A percentile compares a stretch with the other conserved stretches of the same genome.
Conservation (phyloP, 2,329 filamentous ascomycete species). For the Sphaerulina musiva region DNA sequence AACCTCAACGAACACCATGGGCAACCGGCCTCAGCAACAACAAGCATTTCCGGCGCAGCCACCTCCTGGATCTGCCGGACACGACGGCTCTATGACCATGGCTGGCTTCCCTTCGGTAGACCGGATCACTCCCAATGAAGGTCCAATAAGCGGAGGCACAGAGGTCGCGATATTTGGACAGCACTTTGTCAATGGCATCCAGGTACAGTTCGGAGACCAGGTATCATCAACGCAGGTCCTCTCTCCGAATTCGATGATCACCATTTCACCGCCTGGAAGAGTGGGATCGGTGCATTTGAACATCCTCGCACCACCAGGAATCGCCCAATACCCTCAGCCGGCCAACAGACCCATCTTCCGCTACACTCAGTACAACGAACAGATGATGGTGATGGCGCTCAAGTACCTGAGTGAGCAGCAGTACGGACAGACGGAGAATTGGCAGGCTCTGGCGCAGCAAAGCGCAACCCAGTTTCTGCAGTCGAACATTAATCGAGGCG, state of each 20-base stretch:
- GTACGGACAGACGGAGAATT: constrained; percentile 29
- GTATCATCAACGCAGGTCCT: constrained; percentile 67
- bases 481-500: constrained; percentile 13
- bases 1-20: constrained; percentile 26
- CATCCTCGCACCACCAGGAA: constrained; percentile 41
- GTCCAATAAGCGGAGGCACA: constrained; percentile 73
- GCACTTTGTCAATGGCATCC: constrained; percentile 69
- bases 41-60: constrained; percentile 14
- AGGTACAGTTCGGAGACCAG: constrained; percentile 75
- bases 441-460: constrained; percentile 29
- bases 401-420: constrained; percentile 33
- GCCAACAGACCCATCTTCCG: constrained; percentile 40
- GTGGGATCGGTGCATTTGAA: constrained; percentile 65
- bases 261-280: constrained; percentile 65
- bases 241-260: constrained; percentile 70
- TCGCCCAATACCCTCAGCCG: constrained; percentile 34
- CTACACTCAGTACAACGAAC: constrained; percentile 42
- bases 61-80: constrained; percentile 13
- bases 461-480: constrained; percentile 25
- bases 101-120: constrained; percentile 12
- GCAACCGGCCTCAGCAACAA: constrained; percentile 12
- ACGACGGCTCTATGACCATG: constrained; percentile 12
- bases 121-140: constrained; percentile 67
- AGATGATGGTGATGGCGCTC: constrained; percentile 52
- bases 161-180: constrained; percentile 81